These are phyloP conservation scores for Eleusine indica DNA, from an alignment of 176 grass and related monocot species.

Conservation along the genomic window DNA sequence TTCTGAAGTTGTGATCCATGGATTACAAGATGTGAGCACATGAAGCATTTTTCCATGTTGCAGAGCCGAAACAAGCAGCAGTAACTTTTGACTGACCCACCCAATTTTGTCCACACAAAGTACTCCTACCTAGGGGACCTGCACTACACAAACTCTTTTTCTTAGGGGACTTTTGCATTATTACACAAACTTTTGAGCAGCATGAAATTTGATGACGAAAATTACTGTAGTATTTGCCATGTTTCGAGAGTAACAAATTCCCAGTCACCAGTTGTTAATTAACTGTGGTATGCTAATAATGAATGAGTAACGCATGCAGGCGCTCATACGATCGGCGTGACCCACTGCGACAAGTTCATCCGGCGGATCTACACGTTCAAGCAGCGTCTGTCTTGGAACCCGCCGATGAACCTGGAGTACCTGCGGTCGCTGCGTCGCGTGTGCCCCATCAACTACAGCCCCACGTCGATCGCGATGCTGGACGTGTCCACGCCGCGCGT, in stretches of 20 bases:
- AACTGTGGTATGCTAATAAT: no score
- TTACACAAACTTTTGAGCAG: not conserved
- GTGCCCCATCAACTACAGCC: slow-evolving; percentile 59
- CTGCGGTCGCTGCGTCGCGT: slow-evolving; percentile 60
- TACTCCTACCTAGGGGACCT: not conserved
- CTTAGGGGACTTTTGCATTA: no score
- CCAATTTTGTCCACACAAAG: slow-evolving; percentile 18
- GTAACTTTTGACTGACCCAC: slow-evolving; percentile 43
- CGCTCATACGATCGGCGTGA: slow-evolving; percentile 77
- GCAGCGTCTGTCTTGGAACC: slow-evolving; percentile 58
- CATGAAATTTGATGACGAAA: no score
- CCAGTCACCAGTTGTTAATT: not conserved
- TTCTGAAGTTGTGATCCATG: not conserved
- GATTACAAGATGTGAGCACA: slow-evolving; percentile 22
- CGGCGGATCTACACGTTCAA: slow-evolving; percentile 82
- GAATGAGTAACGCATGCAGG: slow-evolving; percentile 17
- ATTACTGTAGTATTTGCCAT: no score
- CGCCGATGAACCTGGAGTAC: slow-evolving; percentile 76
- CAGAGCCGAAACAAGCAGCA: not conserved
- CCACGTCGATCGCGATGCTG: slow-evolving; percentile 51
- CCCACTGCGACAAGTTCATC: slow-evolving; percentile 86
- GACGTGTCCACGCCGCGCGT: slow-evolving; percentile 54
- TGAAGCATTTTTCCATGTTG: not conserved
- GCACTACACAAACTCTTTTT: not conserved
- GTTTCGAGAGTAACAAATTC: no score